Evolutionary conservation across 2,329 filamentous ascomycete species (phyloP).

Genomic region (Stachybotrys chlorohalonatus): DNA sequence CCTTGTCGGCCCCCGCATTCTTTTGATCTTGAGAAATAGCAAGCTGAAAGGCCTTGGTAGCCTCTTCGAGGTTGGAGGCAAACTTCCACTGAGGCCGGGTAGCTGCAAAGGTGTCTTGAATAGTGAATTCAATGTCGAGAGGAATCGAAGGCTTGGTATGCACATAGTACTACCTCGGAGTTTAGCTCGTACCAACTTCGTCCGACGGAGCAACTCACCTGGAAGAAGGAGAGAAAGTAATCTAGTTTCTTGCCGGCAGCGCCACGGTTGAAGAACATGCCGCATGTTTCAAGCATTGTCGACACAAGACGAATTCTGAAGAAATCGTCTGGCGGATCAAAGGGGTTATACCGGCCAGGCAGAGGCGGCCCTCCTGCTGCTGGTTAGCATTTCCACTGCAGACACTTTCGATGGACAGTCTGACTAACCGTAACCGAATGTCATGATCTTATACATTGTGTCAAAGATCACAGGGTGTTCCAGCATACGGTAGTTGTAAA

Average conservation of each 20-base stretch:
- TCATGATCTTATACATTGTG: conserved; percentile 86
- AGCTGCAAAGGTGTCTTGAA: conserved; percentile 82
- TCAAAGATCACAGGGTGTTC: conserved; percentile 95
- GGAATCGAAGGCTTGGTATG: conserved; percentile 81
- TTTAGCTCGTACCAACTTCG: conserved; percentile 1
- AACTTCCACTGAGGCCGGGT: conserved; percentile 91
- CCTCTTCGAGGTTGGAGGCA: conserved; percentile 71
- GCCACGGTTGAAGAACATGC: conserved; percentile 91
- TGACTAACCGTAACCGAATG: conserved; percentile 69
- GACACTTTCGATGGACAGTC: not conserved
- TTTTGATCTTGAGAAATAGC: conserved; percentile 90
- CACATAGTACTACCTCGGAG: conserved; percentile 68
- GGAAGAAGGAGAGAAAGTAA: conserved; percentile 93
- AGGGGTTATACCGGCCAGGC: conserved; percentile 64
- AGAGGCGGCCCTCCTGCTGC: conserved; percentile 63
- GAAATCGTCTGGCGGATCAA: conserved; percentile 89
- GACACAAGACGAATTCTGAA: conserved; percentile 89
- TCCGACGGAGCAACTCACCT: conserved; percentile 36
- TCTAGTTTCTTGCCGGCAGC: conserved; percentile 94
- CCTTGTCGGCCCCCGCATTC: conserved; percentile 60
- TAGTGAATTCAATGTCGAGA: conserved; percentile 95
- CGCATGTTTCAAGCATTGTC: conserved; percentile 87
- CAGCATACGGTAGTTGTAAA: conserved; percentile 96
- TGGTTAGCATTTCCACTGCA: conserved; percentile 5
- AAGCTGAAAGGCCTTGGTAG: conserved; percentile 72